phyloP scores from a whole-genome alignment of 2,329 filamentous ascomycete species.

The Diaporthe ampelina region DNA sequence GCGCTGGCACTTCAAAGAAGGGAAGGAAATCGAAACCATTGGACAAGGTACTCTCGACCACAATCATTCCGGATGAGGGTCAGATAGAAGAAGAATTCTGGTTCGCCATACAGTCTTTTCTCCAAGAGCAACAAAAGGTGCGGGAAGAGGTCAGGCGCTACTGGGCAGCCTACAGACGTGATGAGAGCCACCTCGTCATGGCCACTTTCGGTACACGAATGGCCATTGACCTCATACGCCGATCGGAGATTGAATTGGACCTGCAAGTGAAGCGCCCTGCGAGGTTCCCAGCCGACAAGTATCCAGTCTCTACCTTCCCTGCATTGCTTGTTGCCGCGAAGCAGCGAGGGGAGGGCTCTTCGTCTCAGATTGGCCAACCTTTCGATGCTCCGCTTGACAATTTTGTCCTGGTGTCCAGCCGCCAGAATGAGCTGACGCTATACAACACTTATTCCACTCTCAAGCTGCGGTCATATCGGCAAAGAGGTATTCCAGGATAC shows the following conservation, averaged over 20 bases:
- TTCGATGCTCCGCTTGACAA: background rate
- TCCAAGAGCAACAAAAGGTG: constrained; percentile 28
- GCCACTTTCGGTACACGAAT: constrained; percentile 19
- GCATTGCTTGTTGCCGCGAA: constrained; percentile 17
- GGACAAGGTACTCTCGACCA: background rate
- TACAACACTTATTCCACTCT: constrained; percentile 21
- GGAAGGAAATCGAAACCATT: background rate
- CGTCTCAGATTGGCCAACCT: background rate
- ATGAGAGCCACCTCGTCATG: constrained; percentile 17
- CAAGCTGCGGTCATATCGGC: background rate
- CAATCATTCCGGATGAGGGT: constrained; percentile 10
- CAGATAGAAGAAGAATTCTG: constrained; percentile 33
- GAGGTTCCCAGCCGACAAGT: constrained; percentile 28
- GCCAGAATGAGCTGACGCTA: constrained; percentile 8
- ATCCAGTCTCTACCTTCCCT: constrained; percentile 25
- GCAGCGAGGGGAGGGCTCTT: background rate
- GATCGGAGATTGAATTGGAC: constrained; percentile 26
- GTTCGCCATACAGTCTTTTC: constrained; percentile 29
- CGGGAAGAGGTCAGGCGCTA: constrained; percentile 19
- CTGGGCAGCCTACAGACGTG: constrained; percentile 17
- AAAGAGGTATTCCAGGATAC: background rate
- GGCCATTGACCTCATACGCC: constrained; percentile 34
- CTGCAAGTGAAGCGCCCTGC: constrained; percentile 12
- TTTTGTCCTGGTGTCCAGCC: background rate
- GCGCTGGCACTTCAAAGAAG: background rate